phyloP scores from a whole-genome alignment of 2,329 filamentous ascomycete genomes.

The Aspergillus pseudotamarii region DNA sequence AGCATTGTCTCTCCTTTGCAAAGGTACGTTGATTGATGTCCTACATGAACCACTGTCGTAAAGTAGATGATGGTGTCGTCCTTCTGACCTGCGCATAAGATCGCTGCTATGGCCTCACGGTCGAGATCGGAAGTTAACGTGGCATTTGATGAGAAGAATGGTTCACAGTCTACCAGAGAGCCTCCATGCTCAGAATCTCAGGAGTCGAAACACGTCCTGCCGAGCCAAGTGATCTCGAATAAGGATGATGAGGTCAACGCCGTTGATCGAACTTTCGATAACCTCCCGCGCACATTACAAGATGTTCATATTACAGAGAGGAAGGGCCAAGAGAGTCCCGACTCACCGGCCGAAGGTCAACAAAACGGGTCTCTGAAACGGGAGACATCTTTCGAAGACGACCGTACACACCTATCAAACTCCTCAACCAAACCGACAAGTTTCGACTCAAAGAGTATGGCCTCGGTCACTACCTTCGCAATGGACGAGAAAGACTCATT shows the following conservation, averaged over 20 bases:
- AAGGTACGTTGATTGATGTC: conserved; percentile 59
- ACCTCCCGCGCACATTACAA: conserved; percentile 37
- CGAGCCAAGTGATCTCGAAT: conserved; percentile 22
- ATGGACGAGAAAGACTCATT: conserved; percentile 95
- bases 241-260: conserved; percentile 21
- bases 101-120: conserved; percentile 47
- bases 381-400: conserved; percentile 47
- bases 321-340: conserved; percentile 28
- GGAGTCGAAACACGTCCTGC: conserved; percentile 20
- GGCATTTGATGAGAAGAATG: conserved; percentile 30
- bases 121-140: conserved; percentile 29
- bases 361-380: conserved; percentile 36
- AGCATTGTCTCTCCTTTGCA: conserved; percentile 67
- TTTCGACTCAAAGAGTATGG: conserved; percentile 90
- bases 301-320: conserved; percentile 34
- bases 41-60: background rate
- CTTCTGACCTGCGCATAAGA: conserved; percentile 35
- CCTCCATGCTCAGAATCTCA: conserved; percentile 23
- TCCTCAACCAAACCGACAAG: conserved; percentile 81
- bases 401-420: conserved; percentile 56
- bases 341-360: conserved; percentile 31
- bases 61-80: conserved; percentile 1
- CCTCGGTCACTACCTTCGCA: conserved; percentile 92
- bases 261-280: conserved; percentile 30
- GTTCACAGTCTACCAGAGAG: conserved; percentile 23